A percentile compares a stretch with the other conserved stretches of the same genome.
Evolutionary conservation across 2,329 filamentous ascomycete genomes (phyloP).

Genomic region (Neofusicoccum kwambonambiense): DNA sequence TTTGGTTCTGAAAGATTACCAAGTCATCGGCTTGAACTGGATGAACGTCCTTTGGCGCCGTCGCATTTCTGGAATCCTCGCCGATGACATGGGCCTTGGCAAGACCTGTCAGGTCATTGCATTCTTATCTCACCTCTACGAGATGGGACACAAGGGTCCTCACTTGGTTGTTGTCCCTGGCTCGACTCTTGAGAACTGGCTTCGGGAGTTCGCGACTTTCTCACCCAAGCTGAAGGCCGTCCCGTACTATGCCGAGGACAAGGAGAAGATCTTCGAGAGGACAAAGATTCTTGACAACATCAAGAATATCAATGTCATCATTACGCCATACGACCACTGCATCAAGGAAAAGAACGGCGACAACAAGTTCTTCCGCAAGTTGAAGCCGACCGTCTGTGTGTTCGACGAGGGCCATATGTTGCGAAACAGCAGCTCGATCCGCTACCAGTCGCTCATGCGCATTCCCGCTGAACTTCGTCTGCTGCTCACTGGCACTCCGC

Average conservation of each 20-base stretch:
- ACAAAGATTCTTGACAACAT: conserved; percentile 64
- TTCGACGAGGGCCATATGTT: conserved; percentile 95
- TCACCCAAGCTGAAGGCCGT: conserved; percentile 70
- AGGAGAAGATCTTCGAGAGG: conserved; percentile 66
- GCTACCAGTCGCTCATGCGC: conserved; percentile 74
- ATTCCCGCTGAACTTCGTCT: conserved; percentile 82
- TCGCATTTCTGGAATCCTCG: conserved; percentile 82
- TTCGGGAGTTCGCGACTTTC: conserved; percentile 84
- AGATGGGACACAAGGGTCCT: conserved; percentile 66
- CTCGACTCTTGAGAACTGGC: conserved; percentile 94
- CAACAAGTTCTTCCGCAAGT: conserved; percentile 60
- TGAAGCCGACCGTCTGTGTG: conserved; percentile 62
- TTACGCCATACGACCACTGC: conserved; percentile 71
- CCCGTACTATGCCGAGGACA: conserved; percentile 70
- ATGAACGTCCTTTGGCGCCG: conserved; percentile 78
- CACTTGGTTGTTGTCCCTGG: conserved; percentile 88
- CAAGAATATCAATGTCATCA: conserved; percentile 65
- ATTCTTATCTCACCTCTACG: conserved; percentile 79
- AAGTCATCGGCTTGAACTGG: conserved; percentile 94
- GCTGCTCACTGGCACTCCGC: conserved; percentile 83
- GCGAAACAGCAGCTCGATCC: conserved; percentile 80
- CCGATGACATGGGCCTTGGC: conserved; percentile 92
- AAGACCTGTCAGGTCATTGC: conserved; percentile 98
- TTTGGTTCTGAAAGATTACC: conserved; percentile 84
- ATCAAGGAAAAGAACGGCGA: conserved; percentile 54